Evolutionary conservation across 352 stramenopile genomes (phyloP).

Genomic region (Pythium guiyangense): DNA sequence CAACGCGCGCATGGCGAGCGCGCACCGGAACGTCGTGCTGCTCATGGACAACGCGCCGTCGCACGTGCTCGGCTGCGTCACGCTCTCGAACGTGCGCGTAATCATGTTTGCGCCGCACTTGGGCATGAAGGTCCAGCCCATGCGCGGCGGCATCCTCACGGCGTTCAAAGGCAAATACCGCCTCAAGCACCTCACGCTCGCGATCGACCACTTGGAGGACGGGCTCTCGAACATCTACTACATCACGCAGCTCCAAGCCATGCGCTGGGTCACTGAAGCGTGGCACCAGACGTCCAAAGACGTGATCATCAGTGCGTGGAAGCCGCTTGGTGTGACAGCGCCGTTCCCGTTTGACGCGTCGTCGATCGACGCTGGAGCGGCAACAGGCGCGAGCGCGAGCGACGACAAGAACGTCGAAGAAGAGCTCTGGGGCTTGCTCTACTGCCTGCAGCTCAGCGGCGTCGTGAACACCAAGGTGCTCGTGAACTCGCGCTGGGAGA

Average conservation of each 20-base stretch:
- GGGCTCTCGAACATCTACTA: constrained; percentile 72
- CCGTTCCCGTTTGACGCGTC: constrained; percentile 62
- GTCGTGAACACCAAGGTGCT: constrained; percentile 86
- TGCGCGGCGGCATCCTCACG: constrained; percentile 76
- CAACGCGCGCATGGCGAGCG: no score
- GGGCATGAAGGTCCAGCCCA: constrained; percentile 84
- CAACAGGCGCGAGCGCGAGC: constrained; percentile 54
- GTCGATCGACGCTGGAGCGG: constrained; percentile 29
- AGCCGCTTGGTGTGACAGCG: constrained; percentile 54
- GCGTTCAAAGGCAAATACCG: constrained; percentile 87
- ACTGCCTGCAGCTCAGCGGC: constrained; percentile 80
- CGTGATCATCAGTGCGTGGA: constrained; percentile 76
- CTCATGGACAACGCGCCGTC: constrained; percentile 86
- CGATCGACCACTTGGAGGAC: constrained; percentile 82
- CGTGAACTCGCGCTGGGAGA: constrained; percentile 87
- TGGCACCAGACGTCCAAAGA: constrained; percentile 81
- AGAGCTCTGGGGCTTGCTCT: constrained; percentile 81
- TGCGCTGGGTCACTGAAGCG: constrained; percentile 82
- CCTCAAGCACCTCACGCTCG: constrained; percentile 78
- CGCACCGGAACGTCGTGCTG: constrained; percentile 80
- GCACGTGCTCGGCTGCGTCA: constrained; percentile 73
- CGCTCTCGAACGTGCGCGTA: constrained; percentile 83
- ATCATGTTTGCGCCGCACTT: constrained; percentile 82
- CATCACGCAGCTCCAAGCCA: constrained; percentile 82
- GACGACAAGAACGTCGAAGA: constrained; percentile 87